phyloP scores from a whole-genome alignment of 2,329 filamentous ascomycete genomes.

The Beauveria australis region DNA sequence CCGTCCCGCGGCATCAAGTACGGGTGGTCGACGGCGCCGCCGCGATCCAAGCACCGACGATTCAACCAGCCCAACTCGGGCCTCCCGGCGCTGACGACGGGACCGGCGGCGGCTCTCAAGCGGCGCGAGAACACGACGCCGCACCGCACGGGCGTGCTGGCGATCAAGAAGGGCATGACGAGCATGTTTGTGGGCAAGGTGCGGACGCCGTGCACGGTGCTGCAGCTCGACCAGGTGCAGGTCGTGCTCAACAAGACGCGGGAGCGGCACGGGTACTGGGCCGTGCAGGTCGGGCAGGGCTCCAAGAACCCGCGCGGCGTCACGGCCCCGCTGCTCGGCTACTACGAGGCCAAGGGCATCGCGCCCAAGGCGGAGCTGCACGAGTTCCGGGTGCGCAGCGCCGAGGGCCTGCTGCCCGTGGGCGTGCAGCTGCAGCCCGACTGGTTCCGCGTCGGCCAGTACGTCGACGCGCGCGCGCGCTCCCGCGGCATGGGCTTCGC shows the following conservation, averaged over 20 bases:
- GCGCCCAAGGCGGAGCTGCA: slow-evolving; percentile 75
- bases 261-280: slow-evolving; percentile 79
- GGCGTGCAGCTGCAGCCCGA: slow-evolving; percentile 72
- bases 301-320: slow-evolving; percentile 67
- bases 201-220: slow-evolving; percentile 78
- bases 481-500: slow-evolving; percentile 87
- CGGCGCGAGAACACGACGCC: slow-evolving; percentile 52
- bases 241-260: slow-evolving; percentile 81
- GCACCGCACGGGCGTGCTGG: slow-evolving; percentile 71
- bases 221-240: slow-evolving; percentile 89
- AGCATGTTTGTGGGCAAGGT: slow-evolving; percentile 74
- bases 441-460: slow-evolving; percentile 88
- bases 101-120: slow-evolving; percentile 52
- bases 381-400: slow-evolving; percentile 78
- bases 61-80: slow-evolving; percentile 54
- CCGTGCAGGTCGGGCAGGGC: slow-evolving; percentile 81
- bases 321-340: slow-evolving; percentile 74
- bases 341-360: slow-evolving; percentile 75
- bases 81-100: slow-evolving; percentile 47
- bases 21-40: slow-evolving; percentile 52
- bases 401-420: slow-evolving; percentile 64
- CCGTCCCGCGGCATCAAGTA: slow-evolving; percentile 44
- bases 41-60: slow-evolving; percentile 44
- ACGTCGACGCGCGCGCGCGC: slow-evolving; percentile 73
- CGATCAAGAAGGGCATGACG: slow-evolving; percentile 93